phyloP scores from a whole-genome alignment of 352 stramenopile species.

The Phytophthora vignae region DNA sequence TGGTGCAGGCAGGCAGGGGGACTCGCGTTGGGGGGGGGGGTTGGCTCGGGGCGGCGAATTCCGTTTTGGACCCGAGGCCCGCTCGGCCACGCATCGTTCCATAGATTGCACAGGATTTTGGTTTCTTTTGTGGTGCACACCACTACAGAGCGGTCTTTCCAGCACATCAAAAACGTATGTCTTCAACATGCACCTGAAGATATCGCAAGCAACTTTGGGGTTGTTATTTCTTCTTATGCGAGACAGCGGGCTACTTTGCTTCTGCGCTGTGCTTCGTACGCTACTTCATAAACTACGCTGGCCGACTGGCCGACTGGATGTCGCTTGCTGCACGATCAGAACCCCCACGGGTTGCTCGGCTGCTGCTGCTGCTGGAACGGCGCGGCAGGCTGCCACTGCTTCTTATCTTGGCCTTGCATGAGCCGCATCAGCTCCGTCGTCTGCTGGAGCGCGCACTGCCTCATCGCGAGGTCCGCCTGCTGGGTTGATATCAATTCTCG shows the following conservation, averaged over 20 bases:
- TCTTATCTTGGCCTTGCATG: slow-evolving; percentile 23
- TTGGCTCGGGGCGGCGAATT: slow-evolving; percentile 19
- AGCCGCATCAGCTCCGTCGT: slow-evolving; percentile 27
- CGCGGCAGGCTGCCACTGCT: slow-evolving; percentile 4
- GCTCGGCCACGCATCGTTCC: slow-evolving; percentile 31
- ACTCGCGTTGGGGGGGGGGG: neutral
- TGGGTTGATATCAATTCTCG: slow-evolving; percentile 24
- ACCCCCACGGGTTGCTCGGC: neutral
- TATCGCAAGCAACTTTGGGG: no score
- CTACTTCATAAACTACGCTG: slow-evolving; percentile 15
- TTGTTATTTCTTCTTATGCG: neutral
- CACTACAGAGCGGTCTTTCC: slow-evolving; percentile 6
- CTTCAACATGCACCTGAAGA: slow-evolving; percentile 11
- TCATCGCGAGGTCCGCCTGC: slow-evolving; percentile 26
- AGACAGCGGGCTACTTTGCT: neutral
- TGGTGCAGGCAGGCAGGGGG: slow-evolving; percentile 3
- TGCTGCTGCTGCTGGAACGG: slow-evolving; percentile 6
- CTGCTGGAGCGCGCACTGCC: slow-evolving; percentile 25
- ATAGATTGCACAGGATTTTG: slow-evolving; percentile 19
- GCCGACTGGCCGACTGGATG: neutral
- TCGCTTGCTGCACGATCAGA: slow-evolving; percentile 3
- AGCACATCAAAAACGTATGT: slow-evolving; percentile 3
- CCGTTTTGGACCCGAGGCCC: slow-evolving; percentile 21
- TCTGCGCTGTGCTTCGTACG: neutral
- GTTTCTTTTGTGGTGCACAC: slow-evolving; percentile 18